Percentiles rank a stretch among this genome's conserved stretches.
Evolutionary conservation across 305 asterid species (phyloP).

Genomic region (Solanum aculeatissimum): DNA sequence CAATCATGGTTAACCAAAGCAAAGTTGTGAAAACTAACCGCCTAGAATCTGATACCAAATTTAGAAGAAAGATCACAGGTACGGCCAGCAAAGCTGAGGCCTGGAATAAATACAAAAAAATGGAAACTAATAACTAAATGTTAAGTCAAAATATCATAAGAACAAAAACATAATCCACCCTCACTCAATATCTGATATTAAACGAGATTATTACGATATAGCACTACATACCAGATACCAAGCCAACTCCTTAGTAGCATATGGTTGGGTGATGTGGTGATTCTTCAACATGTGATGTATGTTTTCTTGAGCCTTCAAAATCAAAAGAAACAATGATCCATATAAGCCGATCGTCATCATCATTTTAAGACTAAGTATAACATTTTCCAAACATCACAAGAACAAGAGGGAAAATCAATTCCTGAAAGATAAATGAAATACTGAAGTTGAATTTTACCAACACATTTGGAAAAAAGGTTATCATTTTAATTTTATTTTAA

Average conservation of each 20-base stretch:
- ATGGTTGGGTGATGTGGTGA: slow-evolving; percentile 22
- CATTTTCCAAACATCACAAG: not conserved
- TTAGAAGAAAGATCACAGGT: slow-evolving; percentile 17
- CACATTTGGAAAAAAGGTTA: not conserved
- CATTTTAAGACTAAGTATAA: not conserved
- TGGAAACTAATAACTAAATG: not conserved
- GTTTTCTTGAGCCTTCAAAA: slow-evolving; percentile 25
- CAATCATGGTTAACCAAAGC: not conserved
- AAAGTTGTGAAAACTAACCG: slow-evolving; percentile 9
- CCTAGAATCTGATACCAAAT: slow-evolving; percentile 4
- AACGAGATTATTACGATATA: not conserved
- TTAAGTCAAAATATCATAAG: not conserved
- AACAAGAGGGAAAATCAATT: not conserved
- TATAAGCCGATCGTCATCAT: not conserved
- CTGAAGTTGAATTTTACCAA: not conserved
- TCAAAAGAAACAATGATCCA: not conserved
- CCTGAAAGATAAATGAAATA: not conserved
- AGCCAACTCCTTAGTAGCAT: slow-evolving; percentile 22
- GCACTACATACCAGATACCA: slow-evolving; percentile 19
- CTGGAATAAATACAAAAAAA: slow-evolving; percentile 3
- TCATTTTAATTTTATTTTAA: not conserved
- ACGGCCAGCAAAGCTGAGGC: slow-evolving; percentile 22
- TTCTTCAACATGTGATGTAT: slow-evolving; percentile 13
- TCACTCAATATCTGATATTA: not conserved
- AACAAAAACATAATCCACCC: not conserved